A percentile compares a stretch with the other conserved stretches of the same genome.
These are phyloP conservation scores for Lentinula edodes DNA, from an alignment of 768 basidiomycete genomes.

Conservation along the genomic window DNA sequence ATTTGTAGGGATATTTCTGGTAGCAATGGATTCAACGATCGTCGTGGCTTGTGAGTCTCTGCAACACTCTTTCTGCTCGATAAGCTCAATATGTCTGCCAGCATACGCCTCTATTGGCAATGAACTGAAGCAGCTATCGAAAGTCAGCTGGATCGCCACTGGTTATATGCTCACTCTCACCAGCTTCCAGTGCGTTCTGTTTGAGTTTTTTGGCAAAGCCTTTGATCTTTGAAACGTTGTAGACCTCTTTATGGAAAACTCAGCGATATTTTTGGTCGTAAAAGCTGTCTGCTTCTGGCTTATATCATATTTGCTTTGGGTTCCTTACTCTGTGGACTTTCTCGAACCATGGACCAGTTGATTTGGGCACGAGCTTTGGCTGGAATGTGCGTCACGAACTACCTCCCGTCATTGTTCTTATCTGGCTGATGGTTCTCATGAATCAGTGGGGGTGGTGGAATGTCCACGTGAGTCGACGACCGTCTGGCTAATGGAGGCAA, in stretches of 20 bases:
- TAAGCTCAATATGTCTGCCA: background rate
- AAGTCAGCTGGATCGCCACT: constrained; percentile 63
- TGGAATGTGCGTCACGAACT: constrained; percentile 15
- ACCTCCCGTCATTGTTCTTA: background rate
- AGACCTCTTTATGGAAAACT: constrained; percentile 63
- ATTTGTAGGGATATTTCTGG: constrained; percentile 28
- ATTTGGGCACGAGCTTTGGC: constrained; percentile 27
- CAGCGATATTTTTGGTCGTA: constrained; percentile 48
- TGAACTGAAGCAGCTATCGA: constrained; percentile 56
- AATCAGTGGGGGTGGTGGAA: constrained; percentile 25
- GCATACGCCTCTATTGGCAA: constrained; percentile 48
- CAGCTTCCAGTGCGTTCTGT: constrained; percentile 47
- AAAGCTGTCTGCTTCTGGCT: constrained; percentile 12
- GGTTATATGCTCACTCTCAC: constrained; percentile 57
- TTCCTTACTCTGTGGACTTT: constrained; percentile 26
- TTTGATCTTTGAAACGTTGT: background rate
- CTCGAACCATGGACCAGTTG: constrained; percentile 26
- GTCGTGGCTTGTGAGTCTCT: constrained; percentile 35
- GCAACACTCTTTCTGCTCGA: background rate
- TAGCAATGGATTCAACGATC: constrained; percentile 46
- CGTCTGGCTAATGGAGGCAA: background rate
- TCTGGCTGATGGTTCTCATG: background rate
- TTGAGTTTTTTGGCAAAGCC: background rate
- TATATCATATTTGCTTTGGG: constrained; percentile 28
- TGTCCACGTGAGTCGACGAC: constrained; percentile 24